phyloP scores from a whole-genome alignment of 805 yeast species.

The Pichia occidentalis region DNA sequence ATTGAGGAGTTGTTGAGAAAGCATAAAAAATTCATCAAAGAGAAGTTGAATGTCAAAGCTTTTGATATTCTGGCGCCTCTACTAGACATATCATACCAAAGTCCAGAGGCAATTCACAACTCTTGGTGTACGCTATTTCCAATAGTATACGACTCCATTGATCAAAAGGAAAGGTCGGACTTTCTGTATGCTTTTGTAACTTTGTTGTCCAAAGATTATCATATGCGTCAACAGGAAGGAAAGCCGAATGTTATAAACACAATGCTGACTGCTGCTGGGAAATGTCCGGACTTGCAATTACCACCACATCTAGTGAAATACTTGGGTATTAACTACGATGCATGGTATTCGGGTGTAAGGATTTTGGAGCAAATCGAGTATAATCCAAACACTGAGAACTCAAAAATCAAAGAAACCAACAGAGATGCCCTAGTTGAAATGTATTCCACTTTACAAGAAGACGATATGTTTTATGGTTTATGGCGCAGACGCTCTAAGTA shows the following conservation, averaged over 20 bases:
- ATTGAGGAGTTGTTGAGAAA: conserved; percentile 17
- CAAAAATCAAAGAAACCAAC: conserved; percentile 73
- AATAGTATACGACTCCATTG: conserved; percentile 64
- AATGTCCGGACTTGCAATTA: conserved; percentile 63
- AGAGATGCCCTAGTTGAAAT: conserved; percentile 87
- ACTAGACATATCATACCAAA: conserved; percentile 73
- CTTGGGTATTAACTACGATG: conserved; percentile 76
- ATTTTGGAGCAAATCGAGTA: conserved; percentile 67
- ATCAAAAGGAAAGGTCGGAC: conserved; percentile 74
- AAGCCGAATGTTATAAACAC: conserved; percentile 85
- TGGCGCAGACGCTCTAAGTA: conserved; percentile 98
- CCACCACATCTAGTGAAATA: conserved; percentile 94
- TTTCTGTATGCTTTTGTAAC: conserved; percentile 76
- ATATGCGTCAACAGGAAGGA: conserved; percentile 79
- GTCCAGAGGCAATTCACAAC: conserved; percentile 68
- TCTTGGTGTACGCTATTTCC: conserved; percentile 87
- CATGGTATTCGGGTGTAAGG: conserved; percentile 86
- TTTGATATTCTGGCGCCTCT: conserved; percentile 63
- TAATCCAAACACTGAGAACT: conserved; percentile 45
- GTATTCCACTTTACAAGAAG: conserved; percentile 84
- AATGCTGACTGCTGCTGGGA: conserved; percentile 74
- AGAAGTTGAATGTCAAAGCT: conserved; percentile 37
- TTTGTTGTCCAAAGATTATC: conserved; percentile 83
- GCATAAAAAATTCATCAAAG: conserved; percentile 23
- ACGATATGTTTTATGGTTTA: conserved; percentile 94